A percentile compares a stretch with the other conserved stretches of the same genome.
phyloP scores from a whole-genome alignment of 2,329 filamentous ascomycete species.

The Cytospora paraplurivora region DNA sequence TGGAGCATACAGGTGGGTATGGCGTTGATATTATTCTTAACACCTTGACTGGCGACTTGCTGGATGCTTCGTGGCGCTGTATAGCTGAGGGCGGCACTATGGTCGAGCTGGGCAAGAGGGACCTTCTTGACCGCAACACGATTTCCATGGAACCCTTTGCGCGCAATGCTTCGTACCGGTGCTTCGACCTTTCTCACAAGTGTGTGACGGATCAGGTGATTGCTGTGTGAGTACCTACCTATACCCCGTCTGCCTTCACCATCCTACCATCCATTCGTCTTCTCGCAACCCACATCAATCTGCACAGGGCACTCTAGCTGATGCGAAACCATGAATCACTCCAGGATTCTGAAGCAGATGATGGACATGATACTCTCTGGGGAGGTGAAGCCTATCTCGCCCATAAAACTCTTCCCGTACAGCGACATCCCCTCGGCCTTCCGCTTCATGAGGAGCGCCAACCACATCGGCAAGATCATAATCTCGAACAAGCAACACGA shows the following conservation, averaged over 20 bases:
- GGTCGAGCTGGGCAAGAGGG: conserved; percentile 24
- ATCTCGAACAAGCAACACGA: neutral
- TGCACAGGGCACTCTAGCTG: too few relatives aligned
- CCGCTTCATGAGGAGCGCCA: conserved; percentile 5
- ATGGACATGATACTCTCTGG: neutral
- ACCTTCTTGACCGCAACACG: conserved; percentile 8
- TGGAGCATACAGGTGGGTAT: neutral
- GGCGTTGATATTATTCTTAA: conserved; percentile 25
- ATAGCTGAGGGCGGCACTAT: conserved; percentile 22
- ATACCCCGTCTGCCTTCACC: too few relatives aligned
- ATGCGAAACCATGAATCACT: too few relatives aligned
- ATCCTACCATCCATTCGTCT: too few relatives aligned
- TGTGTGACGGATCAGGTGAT: too few relatives aligned
- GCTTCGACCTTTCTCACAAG: conserved; percentile 31
- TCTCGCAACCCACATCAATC: too few relatives aligned
- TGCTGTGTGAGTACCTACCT: too few relatives aligned
- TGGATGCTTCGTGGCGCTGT: conserved; percentile 31
- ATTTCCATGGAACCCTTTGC: conserved; percentile 35
- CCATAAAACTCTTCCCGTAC: neutral
- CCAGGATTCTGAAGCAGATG: too few relatives aligned
- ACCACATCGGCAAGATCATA: conserved; percentile 19
- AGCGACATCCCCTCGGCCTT: conserved; percentile 1
- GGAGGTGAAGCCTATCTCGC: conserved; percentile 3
- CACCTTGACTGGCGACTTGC: conserved; percentile 30
- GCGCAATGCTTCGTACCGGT: conserved; percentile 7